Base-by-base conservation (phyloP, 78 protist genomes). In the Dictyostelium discoideum region DNA sequence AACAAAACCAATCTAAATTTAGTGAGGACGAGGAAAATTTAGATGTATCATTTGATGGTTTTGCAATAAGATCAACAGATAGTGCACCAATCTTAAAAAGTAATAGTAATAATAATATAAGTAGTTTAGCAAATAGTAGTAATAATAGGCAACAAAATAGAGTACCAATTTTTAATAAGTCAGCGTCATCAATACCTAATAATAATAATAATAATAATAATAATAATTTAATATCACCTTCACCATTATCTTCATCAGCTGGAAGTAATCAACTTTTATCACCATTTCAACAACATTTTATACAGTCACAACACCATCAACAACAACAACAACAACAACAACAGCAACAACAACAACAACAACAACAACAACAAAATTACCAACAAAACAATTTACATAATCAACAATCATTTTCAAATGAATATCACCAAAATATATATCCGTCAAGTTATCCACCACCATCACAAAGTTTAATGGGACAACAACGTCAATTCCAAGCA, bases 381-480 rank as follows among this genome's bases (percentile, higher is more conserved):
- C 48, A 44, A 44, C 48, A 44, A 44, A 7, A 7, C 48, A 44
- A 2, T 44, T 44, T 44, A 26, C 77, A 67, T 16, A 20, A 22
- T 67, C 81, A 74, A 67, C 76, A 67, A n/a, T 37, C 73, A n/a
- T 24, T 67, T n/a, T 1, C 37, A 24, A 54, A 54, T 54, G 79
- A 73, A 16, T 32, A 73, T 14, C 46, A 32, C 1, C 79, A 73
- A 73, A 32, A 14, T 73, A 67, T 67, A 67, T 73, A 73, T 73
- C 79, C 79, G 1, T 73, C 79, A 32, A 73, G 79, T 73, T 73
- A 73, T 32, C 79, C 79, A 32, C 57, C 84, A 22, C 84, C 46
- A 77, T 40, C 84, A 40, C 46, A 40, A 74, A 26, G 42, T 26
- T 37, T 37, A 18, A 16, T 22, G 44, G 24, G 24, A 32, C 84